Conservation (phyloP, 2,329 filamentous ascomycete species). For the Fusarium pseudonygamai region DNA sequence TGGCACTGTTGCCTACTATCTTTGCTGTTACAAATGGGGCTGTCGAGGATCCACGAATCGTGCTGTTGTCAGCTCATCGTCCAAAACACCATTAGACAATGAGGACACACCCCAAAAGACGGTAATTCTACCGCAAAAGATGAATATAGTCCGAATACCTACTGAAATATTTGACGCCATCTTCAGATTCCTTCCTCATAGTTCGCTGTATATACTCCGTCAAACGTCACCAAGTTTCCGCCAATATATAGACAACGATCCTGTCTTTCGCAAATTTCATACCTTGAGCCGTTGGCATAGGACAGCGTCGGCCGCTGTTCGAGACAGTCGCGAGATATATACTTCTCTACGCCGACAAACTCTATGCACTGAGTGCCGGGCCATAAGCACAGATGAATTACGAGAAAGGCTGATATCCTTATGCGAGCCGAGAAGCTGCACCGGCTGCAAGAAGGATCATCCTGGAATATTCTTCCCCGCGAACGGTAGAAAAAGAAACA, state of each 20-base stretch:
- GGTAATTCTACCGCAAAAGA: background rate
- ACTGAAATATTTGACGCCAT: background rate
- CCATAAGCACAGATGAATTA: background rate
- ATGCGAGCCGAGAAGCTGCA: background rate
- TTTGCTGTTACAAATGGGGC: background rate
- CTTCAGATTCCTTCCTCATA: background rate
- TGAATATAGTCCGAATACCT: background rate
- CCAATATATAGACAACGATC: background rate
- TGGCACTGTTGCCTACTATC: no score
- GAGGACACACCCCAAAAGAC: background rate
- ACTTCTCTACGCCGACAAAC: background rate
- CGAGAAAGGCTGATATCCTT: background rate
- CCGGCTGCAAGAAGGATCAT: background rate
- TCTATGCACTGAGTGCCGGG: background rate
- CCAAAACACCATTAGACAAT: fast-evolving
- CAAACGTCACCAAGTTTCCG: background rate
- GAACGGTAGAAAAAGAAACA: background rate
- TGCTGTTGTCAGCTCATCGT: no score
- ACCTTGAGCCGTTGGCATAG: background rate
- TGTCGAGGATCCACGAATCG: background rate
- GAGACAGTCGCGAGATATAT: background rate
- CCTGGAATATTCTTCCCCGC: background rate
- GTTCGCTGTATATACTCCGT: background rate
- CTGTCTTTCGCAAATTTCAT: background rate
- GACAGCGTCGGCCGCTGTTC: background rate